A percentile compares a stretch with the other conserved stretches of the same genome.
Evolutionary conservation across 805 yeast species (phyloP).

Genomic region (Lachancea waltii): DNA sequence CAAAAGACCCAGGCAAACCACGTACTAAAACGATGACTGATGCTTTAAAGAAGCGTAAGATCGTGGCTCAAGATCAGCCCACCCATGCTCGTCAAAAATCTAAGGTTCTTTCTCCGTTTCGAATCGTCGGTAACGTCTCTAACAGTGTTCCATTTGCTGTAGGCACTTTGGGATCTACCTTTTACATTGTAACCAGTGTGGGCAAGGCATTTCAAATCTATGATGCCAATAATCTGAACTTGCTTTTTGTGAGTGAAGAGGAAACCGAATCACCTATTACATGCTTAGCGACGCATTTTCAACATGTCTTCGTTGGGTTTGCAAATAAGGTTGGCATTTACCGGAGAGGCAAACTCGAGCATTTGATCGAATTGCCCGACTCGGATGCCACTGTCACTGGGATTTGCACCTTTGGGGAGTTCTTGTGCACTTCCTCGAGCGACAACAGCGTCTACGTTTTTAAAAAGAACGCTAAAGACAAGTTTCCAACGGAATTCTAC

Average conservation of each 20-base stretch:
- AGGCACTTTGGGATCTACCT: constrained; percentile 82
- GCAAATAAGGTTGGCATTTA: constrained; percentile 68
- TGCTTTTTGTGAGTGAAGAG: constrained; percentile 76
- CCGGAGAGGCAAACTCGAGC: constrained; percentile 66
- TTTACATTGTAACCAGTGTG: constrained; percentile 81
- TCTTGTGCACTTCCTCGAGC: constrained; percentile 50
- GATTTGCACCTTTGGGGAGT: constrained; percentile 70
- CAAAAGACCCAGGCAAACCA: no score
- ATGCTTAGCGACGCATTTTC: constrained; percentile 72
- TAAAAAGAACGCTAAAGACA: constrained; percentile 33
- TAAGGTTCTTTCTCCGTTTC: constrained; percentile 74
- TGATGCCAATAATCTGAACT: constrained; percentile 80
- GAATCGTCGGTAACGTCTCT: constrained; percentile 88
- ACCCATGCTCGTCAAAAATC: constrained; percentile 29
- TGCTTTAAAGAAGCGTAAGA: constrained; percentile 5
- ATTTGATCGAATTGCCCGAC: constrained; percentile 31
- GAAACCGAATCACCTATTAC: constrained; percentile 69
- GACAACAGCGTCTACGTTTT: constrained; percentile 46
- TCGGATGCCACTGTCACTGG: constrained; percentile 39
- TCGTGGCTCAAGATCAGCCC: neutral
- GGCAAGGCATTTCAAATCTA: constrained; percentile 88
- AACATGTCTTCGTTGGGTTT: constrained; percentile 73
- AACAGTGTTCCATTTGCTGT: constrained; percentile 79
- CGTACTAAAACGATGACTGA: constrained; percentile 4
- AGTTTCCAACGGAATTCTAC: constrained; percentile 57